phyloP scores from a whole-genome alignment of 2,329 filamentous ascomycete genomes.

The Microsporum audouinii region DNA sequence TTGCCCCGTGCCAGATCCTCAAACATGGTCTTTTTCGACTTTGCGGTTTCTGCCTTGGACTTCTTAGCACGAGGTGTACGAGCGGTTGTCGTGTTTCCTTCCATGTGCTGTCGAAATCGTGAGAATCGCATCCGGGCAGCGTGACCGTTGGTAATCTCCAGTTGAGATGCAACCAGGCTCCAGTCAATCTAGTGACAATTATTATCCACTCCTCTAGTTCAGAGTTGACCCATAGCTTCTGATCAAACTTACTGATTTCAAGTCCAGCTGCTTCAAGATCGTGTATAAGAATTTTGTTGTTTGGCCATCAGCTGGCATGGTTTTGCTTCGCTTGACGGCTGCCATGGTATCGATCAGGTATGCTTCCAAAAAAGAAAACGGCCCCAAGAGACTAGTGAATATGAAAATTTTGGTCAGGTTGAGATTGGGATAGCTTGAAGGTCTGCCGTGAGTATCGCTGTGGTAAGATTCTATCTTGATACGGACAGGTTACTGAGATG shows the following conservation, averaged over 20 bases:
- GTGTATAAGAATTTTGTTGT: conserved; percentile 44
- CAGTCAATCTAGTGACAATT: conserved; percentile 38
- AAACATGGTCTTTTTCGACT: conserved; percentile 12
- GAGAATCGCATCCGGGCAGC: conserved; percentile 48
- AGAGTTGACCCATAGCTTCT: conserved; percentile 10
- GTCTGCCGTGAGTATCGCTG: not conserved
- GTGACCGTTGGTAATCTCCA: conserved; percentile 46
- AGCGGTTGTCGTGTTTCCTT: conserved; percentile 28
- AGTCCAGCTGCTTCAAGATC: conserved; percentile 45
- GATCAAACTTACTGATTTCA: conserved; percentile 36
- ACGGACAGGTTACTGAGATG: not conserved
- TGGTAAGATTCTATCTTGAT: not conserved
- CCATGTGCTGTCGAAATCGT: conserved; percentile 44
- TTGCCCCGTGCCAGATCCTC: conserved; percentile 4
- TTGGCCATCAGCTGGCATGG: conserved; percentile 39
- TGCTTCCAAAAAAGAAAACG: no score
- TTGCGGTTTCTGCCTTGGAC: conserved; percentile 13
- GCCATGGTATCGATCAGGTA: conserved; percentile 17
- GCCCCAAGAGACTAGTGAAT: not conserved
- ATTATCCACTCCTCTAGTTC: not conserved
- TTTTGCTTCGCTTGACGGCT: conserved; percentile 31
- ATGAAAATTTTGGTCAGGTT: not conserved
- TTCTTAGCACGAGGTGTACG: conserved; percentile 20
- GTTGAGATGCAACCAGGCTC: conserved; percentile 39
- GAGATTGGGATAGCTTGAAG: not conserved